These are phyloP conservation scores for Pseudopyricularia cyperi DNA, from an alignment of 2,329 filamentous ascomycete species.

Conservation along the genomic window DNA sequence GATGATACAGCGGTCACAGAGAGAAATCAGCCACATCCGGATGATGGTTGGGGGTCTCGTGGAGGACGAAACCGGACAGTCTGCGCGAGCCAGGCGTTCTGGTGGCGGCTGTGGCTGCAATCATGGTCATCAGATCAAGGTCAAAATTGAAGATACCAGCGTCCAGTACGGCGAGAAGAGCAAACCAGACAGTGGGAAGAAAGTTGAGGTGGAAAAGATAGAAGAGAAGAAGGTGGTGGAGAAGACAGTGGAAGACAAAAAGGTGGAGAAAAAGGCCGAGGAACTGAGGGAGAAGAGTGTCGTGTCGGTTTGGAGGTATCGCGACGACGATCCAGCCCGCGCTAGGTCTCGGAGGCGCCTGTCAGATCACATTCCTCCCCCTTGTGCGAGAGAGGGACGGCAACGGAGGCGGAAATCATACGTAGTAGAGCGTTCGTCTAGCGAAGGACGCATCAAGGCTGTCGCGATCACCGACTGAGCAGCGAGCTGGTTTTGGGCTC, in stretches of 20 bases:
- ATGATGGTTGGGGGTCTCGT: constrained; percentile 9
- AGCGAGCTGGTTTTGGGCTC: not conserved
- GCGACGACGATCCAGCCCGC: not conserved
- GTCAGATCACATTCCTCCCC: not conserved
- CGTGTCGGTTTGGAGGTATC: constrained; percentile 1
- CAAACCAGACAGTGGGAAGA: not conserved
- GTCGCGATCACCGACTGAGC: not conserved
- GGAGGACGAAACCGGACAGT: not conserved
- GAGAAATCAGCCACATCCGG: constrained; percentile 8
- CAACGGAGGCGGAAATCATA: not conserved
- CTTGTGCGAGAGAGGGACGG: not conserved
- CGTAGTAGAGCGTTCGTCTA: not conserved
- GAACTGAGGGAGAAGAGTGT: not conserved
- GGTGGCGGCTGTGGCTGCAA: not conserved
- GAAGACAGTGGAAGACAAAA: no score
- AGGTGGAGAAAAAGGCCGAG: not conserved
- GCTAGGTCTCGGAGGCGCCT: not conserved
- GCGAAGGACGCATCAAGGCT: not conserved
- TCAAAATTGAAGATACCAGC: not conserved
- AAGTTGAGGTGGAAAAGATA: not conserved
- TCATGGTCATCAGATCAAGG: not conserved
- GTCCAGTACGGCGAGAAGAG: not conserved
- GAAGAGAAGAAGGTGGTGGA: not conserved
- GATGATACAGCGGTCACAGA: constrained; percentile 8
- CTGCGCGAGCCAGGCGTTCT: not conserved